Evolutionary conservation across 495 filamentous ascomycete species (phyloP), one percentile per base, ranked within the genome.

Genomic region (Alectoria sarmentosa): DNA sequence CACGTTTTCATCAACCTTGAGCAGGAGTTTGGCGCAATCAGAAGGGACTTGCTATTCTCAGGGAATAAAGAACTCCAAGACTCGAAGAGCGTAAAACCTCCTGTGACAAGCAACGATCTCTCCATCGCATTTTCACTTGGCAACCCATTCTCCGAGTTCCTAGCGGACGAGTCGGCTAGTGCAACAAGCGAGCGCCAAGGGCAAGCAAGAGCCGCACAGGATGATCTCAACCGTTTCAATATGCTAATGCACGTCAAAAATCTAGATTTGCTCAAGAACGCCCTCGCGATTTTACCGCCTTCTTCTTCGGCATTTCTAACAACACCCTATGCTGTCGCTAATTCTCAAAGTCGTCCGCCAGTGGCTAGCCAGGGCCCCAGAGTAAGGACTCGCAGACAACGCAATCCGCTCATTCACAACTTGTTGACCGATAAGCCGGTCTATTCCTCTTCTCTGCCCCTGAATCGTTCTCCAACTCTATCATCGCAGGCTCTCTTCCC

Each of bases 1-100:
- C 90, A 96, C 70, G 84, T 96, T 5, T 99, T 97, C 73, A 83
- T 99, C 73, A 99, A 99, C 69, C 82, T 99, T 69, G 89, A 96
- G 71, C 91, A 98, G 70, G 92, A 99, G 67, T 96, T 86, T 70
- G 74, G 80, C 4, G 79, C 81, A 38, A 88, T 96, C 39, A 75
- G 79, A 59, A 71, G 80, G 1, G 83, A 91, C 64, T 78, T 98
- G 14, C 66, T 70, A 19, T 64, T 67, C 52, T 34, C 42, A 36
- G 28, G 28, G n/a, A 55, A 13, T 32, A 9, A 30, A 38, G 28
- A 48, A 17, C 7, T 28, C 36, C 61, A 37, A 32, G 32, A 62
- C 23, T 15, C 34, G 1, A 39, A 23, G 5, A 58, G 34, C 15
- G 15, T 37, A 26, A 23, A 38, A n/a, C 17, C 61, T 2, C 39